Conservation (phyloP, 352 stramenopile genomes). For the Elongisporangium prolatum region DNA sequence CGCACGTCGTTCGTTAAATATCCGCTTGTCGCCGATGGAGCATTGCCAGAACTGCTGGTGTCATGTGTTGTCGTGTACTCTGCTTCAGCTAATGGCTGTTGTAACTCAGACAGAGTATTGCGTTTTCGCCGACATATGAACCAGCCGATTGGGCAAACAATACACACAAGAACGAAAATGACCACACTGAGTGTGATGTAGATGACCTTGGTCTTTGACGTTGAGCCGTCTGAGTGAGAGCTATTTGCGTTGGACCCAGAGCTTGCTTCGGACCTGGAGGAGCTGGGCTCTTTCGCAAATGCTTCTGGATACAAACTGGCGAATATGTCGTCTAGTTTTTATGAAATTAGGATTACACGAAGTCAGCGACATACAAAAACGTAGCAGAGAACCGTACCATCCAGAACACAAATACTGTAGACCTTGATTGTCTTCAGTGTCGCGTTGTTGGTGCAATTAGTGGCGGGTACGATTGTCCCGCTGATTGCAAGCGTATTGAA, state of each 20-base stretch:
- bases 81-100: constrained; percentile 9
- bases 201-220: neutral
- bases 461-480: constrained; percentile 7
- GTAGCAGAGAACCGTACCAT: constrained; percentile 15
- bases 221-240: neutral
- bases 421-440: constrained; percentile 16
- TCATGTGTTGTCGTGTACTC: constrained; percentile 5
- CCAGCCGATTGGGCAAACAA: neutral
- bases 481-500: constrained; percentile 22
- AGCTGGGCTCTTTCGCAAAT: constrained; percentile 4
- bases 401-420: constrained; percentile 20
- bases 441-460: constrained; percentile 15
- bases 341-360: too few relatives aligned
- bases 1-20: constrained; percentile 63
- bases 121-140: constrained; percentile 3
- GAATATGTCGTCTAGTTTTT: constrained; percentile 27
- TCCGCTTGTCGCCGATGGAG: constrained; percentile 3
- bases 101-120: constrained; percentile 2
- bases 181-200: constrained; percentile 10
- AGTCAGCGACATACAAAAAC: too few relatives aligned
- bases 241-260: too few relatives aligned
- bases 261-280: constrained; percentile 7
- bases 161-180: constrained; percentile 4
- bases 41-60: neutral
- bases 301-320: constrained; percentile 20